A percentile compares a stretch with the other conserved stretches of the same genome.
Conservation (phyloP, 169 alveolate genomes). For the Theileria equi region DNA sequence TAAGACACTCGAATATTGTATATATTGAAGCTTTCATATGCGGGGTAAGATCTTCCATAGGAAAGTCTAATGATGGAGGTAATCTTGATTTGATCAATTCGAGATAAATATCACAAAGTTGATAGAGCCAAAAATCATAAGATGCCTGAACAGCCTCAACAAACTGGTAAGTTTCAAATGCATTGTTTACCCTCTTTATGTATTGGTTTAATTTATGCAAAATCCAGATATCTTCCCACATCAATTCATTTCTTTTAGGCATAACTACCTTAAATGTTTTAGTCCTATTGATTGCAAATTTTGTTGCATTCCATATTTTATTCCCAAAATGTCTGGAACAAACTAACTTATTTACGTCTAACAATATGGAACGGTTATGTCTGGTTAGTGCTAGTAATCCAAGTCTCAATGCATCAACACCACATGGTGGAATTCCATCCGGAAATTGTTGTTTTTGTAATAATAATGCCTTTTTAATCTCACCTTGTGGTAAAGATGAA, state of each 20-base stretch:
- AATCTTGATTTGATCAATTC: conserved; percentile 90
- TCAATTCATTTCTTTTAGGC: conserved; percentile 48
- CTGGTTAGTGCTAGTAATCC: conserved; percentile 91
- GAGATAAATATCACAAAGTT: conserved; percentile 95
- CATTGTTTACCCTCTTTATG: conserved; percentile 72
- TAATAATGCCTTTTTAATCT: conserved; percentile 87
- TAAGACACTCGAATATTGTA: conserved; percentile 78
- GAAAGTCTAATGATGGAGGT: conserved; percentile 22
- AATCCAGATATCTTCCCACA: conserved; percentile 95
- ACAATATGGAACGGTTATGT: conserved; percentile 92
- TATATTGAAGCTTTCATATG: conserved; percentile 54
- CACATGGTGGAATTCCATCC: conserved; percentile 98
- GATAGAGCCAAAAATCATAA: conserved; percentile 94
- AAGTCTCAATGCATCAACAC: conserved; percentile 98
- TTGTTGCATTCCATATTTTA: conserved; percentile 96
- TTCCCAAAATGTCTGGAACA: conserved; percentile 97
- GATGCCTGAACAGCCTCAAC: conserved; percentile 92
- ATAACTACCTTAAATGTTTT: conserved; percentile 17
- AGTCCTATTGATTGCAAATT: conserved; percentile 81
- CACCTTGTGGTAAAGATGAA: conserved; percentile 90
- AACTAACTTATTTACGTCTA: conserved; percentile 95
- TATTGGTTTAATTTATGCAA: conserved; percentile 83
- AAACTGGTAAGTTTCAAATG: conserved; percentile 87
- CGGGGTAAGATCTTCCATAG: conserved; percentile 13
- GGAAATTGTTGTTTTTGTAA: conserved; percentile 94